phyloP scores from a whole-genome alignment of 768 basidiomycete genomes.

The Auricularia heimuer region DNA sequence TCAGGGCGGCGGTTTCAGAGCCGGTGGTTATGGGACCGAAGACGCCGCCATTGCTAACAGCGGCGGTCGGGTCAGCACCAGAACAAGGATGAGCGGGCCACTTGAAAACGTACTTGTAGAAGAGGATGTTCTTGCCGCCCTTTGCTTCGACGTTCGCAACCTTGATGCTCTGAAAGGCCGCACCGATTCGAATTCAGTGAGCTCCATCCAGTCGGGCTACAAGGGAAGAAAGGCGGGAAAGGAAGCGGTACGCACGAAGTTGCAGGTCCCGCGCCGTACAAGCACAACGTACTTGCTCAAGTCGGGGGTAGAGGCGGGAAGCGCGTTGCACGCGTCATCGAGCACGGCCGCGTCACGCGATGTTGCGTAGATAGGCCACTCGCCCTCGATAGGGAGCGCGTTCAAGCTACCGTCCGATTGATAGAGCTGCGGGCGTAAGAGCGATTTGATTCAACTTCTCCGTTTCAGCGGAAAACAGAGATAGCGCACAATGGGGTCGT shows the following conservation, averaged over 20 bases:
- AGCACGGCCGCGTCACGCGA: constrained; percentile 18
- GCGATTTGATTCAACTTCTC: background rate
- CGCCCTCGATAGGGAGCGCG: constrained; percentile 16
- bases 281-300: constrained; percentile 23
- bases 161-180: constrained; percentile 10
- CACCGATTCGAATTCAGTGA: too few relatives aligned
- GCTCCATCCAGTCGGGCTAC: background rate
- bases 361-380: constrained; percentile 22
- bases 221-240: background rate
- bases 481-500: constrained; percentile 15
- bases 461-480: background rate
- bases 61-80: background rate
- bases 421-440: background rate
- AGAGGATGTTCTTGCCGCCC: constrained; percentile 9
- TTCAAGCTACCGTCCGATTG: background rate
- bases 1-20: constrained; percentile 3
- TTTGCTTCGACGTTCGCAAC: constrained; percentile 12
- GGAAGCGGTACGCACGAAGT: constrained; percentile 10
- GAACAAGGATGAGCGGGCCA: background rate
- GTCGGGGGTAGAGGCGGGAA: constrained; percentile 20
- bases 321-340: constrained; percentile 22
- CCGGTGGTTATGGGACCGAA: background rate
- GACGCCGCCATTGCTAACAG: constrained; percentile 3
- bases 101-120: constrained; percentile 4
- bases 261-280: constrained; percentile 24